Conservation (phyloP, 352 stramenopile genomes). For the Phytophthora europaea region DNA sequence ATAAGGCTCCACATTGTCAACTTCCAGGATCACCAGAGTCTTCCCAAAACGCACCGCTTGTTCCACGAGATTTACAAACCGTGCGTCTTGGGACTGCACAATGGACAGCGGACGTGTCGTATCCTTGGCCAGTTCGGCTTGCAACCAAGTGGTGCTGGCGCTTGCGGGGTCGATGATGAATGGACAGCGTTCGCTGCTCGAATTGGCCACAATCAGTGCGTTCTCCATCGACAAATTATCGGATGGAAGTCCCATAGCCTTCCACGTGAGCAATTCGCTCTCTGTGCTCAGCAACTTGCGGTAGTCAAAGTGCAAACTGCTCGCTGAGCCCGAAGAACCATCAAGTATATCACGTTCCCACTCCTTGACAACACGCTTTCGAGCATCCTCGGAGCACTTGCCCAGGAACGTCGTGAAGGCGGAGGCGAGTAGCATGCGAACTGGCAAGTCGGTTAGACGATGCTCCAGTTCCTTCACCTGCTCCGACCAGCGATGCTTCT, state of each 20-base stretch:
- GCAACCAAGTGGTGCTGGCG: slow-evolving; percentile 90
- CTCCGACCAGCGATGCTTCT: slow-evolving; percentile 93
- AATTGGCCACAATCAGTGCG: slow-evolving; percentile 90
- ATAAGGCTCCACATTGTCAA: slow-evolving; percentile 93
- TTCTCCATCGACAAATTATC: slow-evolving; percentile 97
- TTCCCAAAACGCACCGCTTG: slow-evolving; percentile 97
- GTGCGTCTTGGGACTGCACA: slow-evolving; percentile 85
- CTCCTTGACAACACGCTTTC: slow-evolving; percentile 71
- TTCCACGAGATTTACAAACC: slow-evolving; percentile 94
- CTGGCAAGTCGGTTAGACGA: slow-evolving; percentile 84
- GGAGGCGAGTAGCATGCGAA: slow-evolving; percentile 92
- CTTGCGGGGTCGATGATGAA: slow-evolving; percentile 97
- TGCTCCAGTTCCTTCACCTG: slow-evolving; percentile 89
- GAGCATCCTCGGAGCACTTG: slow-evolving; percentile 91
- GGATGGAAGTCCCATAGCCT: slow-evolving; percentile 90
- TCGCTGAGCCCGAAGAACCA: slow-evolving; percentile 22
- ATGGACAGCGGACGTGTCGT: slow-evolving; percentile 89
- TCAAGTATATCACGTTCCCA: slow-evolving; percentile 87
- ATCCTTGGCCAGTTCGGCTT: slow-evolving; percentile 89
- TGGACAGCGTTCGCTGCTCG: slow-evolving; percentile 79
- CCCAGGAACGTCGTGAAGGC: slow-evolving; percentile 96
- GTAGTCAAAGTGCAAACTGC: slow-evolving; percentile 78
- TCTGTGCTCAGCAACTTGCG: slow-evolving; percentile 92
- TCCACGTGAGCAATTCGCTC: slow-evolving; percentile 95
- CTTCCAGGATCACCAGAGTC: slow-evolving; percentile 94